Conservation (phyloP, 148 eudicot genomes). For the Simmondsia chinensis region DNA sequence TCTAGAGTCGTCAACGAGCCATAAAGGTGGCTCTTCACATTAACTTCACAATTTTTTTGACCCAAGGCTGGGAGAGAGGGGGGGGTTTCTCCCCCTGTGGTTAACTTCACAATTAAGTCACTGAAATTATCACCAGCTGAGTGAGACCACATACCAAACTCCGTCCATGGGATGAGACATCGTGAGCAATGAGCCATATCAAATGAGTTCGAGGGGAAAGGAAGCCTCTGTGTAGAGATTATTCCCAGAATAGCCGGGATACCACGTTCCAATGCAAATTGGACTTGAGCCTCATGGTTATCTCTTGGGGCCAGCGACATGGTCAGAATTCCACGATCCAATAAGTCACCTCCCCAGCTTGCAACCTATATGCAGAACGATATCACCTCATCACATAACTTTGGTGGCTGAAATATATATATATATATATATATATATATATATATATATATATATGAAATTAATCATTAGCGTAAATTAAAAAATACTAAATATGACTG, state of each 20-base stretch:
- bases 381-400: neutral
- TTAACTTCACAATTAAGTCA: neutral
- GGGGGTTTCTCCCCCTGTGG: too few species aligned
- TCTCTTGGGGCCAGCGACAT: slow-evolving; percentile 93
- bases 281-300: slow-evolving; percentile 94
- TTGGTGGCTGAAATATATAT: too few species aligned
- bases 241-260: slow-evolving; percentile 83
- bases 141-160: slow-evolving; percentile 46
- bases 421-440: too few species aligned
- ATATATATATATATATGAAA: too few species aligned
- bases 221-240: slow-evolving; percentile 79
- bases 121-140: neutral
- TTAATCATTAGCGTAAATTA: too few species aligned
- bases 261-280: slow-evolving; percentile 90
- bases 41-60: too few species aligned
- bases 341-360: slow-evolving; percentile 91
- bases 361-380: slow-evolving; percentile 44
- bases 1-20: too few species aligned
- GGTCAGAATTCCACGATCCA: slow-evolving; percentile 73
- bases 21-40: too few species aligned
- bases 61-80: too few species aligned
- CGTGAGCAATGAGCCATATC: slow-evolving; percentile 98
- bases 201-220: slow-evolving; percentile 86
- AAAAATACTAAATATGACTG: too few species aligned
- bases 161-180: slow-evolving; percentile 94